Conservation (phyloP, 495 filamentous ascomycete species). For the Podospora australis region DNA sequence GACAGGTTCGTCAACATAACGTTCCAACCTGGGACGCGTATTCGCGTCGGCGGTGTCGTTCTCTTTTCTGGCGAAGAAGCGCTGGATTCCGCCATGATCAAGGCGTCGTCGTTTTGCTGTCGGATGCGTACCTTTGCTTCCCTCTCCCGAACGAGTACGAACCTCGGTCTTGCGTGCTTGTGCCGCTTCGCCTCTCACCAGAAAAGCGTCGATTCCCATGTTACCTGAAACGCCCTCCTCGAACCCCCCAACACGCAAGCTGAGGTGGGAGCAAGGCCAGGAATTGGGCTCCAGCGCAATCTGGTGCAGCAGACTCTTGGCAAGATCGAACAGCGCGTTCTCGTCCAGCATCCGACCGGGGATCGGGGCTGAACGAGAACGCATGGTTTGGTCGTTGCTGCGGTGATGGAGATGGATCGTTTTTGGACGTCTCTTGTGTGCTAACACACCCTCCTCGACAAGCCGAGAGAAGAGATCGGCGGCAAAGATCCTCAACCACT, state of each 20-base stretch:
- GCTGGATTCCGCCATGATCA: constrained; percentile 47
- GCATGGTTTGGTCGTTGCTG: constrained; percentile 59
- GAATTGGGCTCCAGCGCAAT: constrained; percentile 67
- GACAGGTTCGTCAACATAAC: constrained; percentile 18
- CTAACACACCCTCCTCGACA: constrained; percentile 85
- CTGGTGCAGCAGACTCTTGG: constrained; percentile 68
- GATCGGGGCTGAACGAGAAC: constrained; percentile 68
- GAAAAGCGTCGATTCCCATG: constrained; percentile 75
- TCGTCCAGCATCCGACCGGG: constrained; percentile 72
- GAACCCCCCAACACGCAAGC: constrained; percentile 79
- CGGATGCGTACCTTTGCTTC: constrained; percentile 28
- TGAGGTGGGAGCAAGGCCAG: constrained; percentile 85
- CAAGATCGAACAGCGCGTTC: constrained; percentile 65
- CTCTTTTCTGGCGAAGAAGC: constrained; percentile 49
- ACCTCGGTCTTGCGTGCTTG: constrained; percentile 34
- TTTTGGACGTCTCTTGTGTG: constrained; percentile 79
- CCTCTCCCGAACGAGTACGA: constrained; percentile 9
- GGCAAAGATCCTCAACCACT: constrained; percentile 87
- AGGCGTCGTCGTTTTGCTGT: constrained; percentile 49
- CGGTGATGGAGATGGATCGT: constrained; percentile 78
- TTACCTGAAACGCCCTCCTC: constrained; percentile 83
- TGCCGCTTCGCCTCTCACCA: constrained; percentile 72
- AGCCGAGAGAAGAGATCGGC: constrained; percentile 87
- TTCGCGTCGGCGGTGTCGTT: not conserved
- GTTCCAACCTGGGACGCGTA: constrained; percentile 24